Evolutionary conservation across 352 stramenopile genomes (phyloP).

Genomic region (Pythium coloratum): DNA sequence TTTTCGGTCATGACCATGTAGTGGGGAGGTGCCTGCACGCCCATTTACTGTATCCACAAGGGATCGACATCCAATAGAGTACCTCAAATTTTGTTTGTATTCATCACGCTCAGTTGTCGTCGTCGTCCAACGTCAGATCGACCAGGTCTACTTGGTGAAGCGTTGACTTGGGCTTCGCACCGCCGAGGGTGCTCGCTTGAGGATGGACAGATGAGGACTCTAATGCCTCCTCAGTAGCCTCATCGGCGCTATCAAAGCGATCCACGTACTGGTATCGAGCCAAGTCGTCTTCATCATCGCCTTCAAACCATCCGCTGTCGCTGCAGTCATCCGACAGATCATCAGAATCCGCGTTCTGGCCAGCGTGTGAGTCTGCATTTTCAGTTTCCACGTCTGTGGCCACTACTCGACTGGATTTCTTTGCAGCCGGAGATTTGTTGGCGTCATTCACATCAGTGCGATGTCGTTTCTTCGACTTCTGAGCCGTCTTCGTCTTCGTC

Average conservation of each 20-base stretch:
- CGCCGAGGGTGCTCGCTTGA: background rate
- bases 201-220: background rate
- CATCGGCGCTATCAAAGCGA: background rate
- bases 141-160: background rate
- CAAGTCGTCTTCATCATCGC: slow-evolving; percentile 4
- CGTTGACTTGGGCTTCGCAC: background rate
- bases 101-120: background rate
- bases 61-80: background rate
- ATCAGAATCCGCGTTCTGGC: background rate
- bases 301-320: slow-evolving; percentile 16
- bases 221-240: background rate
- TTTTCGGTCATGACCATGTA: slow-evolving; percentile 43
- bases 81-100: background rate
- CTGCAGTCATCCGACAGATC: background rate
- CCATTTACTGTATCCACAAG: background rate
- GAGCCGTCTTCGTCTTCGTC: background rate
- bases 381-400: background rate
- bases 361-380: background rate
- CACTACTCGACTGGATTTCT: background rate
- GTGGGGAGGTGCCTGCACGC: background rate
- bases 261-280: background rate
- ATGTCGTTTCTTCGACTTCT: slow-evolving; percentile 4
- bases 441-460: background rate
- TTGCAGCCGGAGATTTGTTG: background rate
- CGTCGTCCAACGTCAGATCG: background rate